Conservation (phyloP, 371 early-diverging fungal genomes). For the Mycotypha africana region DNA sequence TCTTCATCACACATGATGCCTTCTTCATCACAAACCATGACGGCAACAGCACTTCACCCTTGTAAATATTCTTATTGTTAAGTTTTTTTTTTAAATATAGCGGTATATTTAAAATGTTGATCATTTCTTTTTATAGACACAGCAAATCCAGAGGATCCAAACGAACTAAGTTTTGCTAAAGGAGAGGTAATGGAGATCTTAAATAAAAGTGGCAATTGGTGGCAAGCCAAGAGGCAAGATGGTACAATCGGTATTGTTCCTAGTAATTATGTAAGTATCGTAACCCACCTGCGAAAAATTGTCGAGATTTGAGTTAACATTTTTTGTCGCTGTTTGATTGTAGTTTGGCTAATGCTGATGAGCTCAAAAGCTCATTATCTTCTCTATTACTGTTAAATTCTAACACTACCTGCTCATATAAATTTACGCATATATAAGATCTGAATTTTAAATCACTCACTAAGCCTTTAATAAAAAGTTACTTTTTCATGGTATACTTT, state of each 20-base stretch:
- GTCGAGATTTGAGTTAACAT: too few relatives aligned
- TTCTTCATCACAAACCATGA: conserved; percentile 3
- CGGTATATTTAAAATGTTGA: neutral
- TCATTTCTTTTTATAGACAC: conserved; percentile 37
- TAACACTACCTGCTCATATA: too few relatives aligned
- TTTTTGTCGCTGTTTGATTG: too few relatives aligned
- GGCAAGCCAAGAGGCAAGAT: conserved; percentile 84
- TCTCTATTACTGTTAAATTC: too few relatives aligned
- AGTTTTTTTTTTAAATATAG: neutral
- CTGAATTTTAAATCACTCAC: too few relatives aligned
- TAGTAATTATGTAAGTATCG: conserved; percentile 82
- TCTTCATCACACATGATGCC: neutral
- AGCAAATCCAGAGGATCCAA: conserved; percentile 86
- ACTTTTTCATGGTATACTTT: too few relatives aligned
- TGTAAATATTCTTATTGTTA: conserved; percentile 4
- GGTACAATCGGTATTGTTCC: conserved; percentile 90
- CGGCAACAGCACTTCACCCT: conserved; percentile 20
- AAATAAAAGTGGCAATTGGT: conserved; percentile 93
- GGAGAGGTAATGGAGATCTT: conserved; percentile 81
- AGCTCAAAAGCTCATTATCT: too few relatives aligned
- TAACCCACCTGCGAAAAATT: too few relatives aligned
- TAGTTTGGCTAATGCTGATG: too few relatives aligned
- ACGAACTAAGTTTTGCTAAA: conserved; percentile 83
- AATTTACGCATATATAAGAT: too few relatives aligned
- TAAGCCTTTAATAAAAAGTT: too few relatives aligned